Evolutionary conservation across 495 filamentous ascomycete genomes (phyloP), one percentile per base, ranked within the genome.

Genomic region (Glarea lozoyensis): DNA sequence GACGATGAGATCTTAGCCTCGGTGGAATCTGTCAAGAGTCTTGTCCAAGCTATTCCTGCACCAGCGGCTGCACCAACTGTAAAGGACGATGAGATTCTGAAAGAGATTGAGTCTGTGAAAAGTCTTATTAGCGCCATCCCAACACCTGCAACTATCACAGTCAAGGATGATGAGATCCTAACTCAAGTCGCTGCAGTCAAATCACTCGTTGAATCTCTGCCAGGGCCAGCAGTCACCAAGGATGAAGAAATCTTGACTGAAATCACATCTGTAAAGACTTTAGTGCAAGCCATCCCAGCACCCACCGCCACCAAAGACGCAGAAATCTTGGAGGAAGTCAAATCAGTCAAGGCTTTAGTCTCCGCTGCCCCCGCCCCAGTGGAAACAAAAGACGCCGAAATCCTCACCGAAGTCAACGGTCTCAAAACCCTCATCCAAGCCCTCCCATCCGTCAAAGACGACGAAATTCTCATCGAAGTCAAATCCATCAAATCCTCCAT

Each of bases 231-330:
- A 12, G 41, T 18, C 2, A 17, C 15, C 24, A 41, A 42, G 13
- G 48, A 50, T 20, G 42, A 24, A 13, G 48, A 45, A 23, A 50
- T 50, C 25, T 17, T 50, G 12, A 19, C 29, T 10, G 24, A 39
- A n/a, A 13, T 50, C 12, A 34, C 36, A 15, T 18, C 33, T 29
- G 29, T 45, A 10, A 45, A 50, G 31, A 15, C 21, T 15, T 29
- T 45, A 10, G 41, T 50, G 19, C 17, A 37, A 10, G 46, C 39
- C 16, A 37, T 49, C 18, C 40, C 46, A 16, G 40, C 24, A 12
- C 32, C 46, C 9, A 23, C 21, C 25, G 39, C 37, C 1, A 22
- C 29, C 11, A 45, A 50, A 25, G 48, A 50, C 15, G 37, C 15
- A 4, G 43, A 50, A 30, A 49, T 49, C 18, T 17, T 49, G 1